A percentile compares a stretch with the other conserved stretches of the same genome.
Evolutionary conservation across 2,329 filamentous ascomycete species (phyloP).

Genomic region (Fusarium sp.): DNA sequence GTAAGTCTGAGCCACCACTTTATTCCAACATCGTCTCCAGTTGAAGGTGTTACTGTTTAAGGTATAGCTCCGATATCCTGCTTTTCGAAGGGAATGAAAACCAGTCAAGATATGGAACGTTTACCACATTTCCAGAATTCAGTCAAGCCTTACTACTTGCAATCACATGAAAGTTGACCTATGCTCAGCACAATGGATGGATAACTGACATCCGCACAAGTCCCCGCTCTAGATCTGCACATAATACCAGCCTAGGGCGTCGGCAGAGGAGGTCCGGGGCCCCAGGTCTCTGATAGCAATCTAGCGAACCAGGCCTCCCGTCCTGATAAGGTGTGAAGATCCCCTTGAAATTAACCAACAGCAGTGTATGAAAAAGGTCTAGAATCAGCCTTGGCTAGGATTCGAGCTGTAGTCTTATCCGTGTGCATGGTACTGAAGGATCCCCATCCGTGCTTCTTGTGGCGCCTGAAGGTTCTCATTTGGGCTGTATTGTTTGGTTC

Average conservation of each 20-base stretch:
- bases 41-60: slow-evolving; percentile 16
- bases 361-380: slow-evolving; percentile 10
- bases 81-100: slow-evolving; percentile 14
- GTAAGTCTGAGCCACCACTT: slow-evolving; percentile 36
- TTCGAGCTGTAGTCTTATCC: slow-evolving; percentile 19
- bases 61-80: slow-evolving; percentile 18
- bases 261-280: slow-evolving; percentile 25
- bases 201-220: slow-evolving; percentile 5
- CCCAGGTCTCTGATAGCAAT: slow-evolving; percentile 31
- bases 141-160: not conserved
- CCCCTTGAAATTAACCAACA: slow-evolving; percentile 28
- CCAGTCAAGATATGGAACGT: not conserved
- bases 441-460: slow-evolving; percentile 31
- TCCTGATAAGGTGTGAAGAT: slow-evolving; percentile 32
- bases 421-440: slow-evolving; percentile 13
- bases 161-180: slow-evolving; percentile 2
- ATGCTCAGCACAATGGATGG: not conserved
- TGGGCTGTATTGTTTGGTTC: not conserved
- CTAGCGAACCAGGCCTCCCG: slow-evolving; percentile 7
- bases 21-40: slow-evolving; percentile 21
- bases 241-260: slow-evolving; percentile 17
- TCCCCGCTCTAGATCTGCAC: slow-evolving; percentile 29
- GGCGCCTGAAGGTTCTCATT: not conserved
- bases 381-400: slow-evolving; percentile 5
- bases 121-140: slow-evolving; percentile 1